A percentile compares a stretch with the other conserved stretches of the same genome.
phyloP scores from a whole-genome alignment of 345 rosid species.

The Camelina neglecta region DNA sequence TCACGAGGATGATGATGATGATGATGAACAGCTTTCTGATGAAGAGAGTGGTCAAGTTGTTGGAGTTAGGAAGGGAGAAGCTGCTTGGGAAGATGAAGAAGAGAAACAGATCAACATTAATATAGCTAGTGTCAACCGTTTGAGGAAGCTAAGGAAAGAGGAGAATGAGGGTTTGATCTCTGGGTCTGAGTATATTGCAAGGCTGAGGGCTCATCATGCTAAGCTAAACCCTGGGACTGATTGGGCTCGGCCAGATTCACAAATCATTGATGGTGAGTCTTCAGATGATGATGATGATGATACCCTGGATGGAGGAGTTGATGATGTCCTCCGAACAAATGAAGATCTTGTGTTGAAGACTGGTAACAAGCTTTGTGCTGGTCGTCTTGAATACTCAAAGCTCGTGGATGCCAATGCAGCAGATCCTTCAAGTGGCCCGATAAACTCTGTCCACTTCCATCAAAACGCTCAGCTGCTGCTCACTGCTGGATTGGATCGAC shows the following conservation, averaged over 20 bases:
- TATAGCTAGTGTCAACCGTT: slow-evolving; percentile 67
- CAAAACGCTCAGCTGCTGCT: slow-evolving; percentile 85
- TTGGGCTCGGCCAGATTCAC: slow-evolving; percentile 71
- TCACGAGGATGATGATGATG: slow-evolving; percentile 53
- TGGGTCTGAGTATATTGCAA: slow-evolving; percentile 72
- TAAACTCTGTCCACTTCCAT: slow-evolving; percentile 89
- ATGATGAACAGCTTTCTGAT: slow-evolving; percentile 46
- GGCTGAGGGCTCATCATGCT: slow-evolving; percentile 84
- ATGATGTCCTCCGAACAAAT: slow-evolving; percentile 67
- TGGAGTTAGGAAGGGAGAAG: slow-evolving; percentile 49
- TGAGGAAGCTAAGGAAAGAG: slow-evolving; percentile 89
- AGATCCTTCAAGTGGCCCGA: slow-evolving; percentile 71
- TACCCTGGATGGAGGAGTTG: slow-evolving; percentile 50
- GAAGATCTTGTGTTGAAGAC: slow-evolving; percentile 84
- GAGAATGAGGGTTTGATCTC: slow-evolving; percentile 73
- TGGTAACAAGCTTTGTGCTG: slow-evolving; percentile 61
- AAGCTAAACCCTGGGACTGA: slow-evolving; percentile 89
- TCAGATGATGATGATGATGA: slow-evolving; percentile 47
- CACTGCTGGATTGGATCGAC: slow-evolving; percentile 74
- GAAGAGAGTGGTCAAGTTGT: slow-evolving; percentile 47
- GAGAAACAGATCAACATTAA: slow-evolving; percentile 62
- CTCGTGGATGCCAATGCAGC: slow-evolving; percentile 87
- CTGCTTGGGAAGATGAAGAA: slow-evolving; percentile 96
- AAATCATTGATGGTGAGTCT: slow-evolving; percentile 31
- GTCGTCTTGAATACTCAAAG: slow-evolving; percentile 77